These are phyloP conservation scores for Komagataella ulmi DNA, from an alignment of 805 yeast species.

Conservation along the genomic window DNA sequence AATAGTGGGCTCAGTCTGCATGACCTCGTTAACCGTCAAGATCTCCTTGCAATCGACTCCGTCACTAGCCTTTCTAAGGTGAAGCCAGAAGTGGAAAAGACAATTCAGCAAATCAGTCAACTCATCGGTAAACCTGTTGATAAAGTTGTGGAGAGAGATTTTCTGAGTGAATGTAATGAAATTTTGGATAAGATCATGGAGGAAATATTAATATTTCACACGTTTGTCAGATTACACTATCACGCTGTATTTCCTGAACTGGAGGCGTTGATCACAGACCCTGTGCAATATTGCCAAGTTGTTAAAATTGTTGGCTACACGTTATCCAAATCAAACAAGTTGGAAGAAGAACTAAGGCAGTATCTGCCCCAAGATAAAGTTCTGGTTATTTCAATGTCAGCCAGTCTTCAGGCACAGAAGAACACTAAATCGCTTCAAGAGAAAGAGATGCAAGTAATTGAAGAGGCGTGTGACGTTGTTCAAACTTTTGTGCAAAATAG, in stretches of 20 bases:
- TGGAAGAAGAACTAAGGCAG: constrained; percentile 21
- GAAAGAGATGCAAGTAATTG: constrained; percentile 22
- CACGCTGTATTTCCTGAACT: constrained; percentile 59
- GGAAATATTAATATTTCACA: constrained; percentile 38
- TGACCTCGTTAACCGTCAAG: constrained; percentile 2
- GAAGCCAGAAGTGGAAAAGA: constrained; percentile 10
- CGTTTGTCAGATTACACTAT: constrained; percentile 39
- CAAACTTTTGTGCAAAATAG: constrained; percentile 29
- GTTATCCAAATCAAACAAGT: constrained; percentile 4
- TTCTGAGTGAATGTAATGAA: constrained; percentile 41
- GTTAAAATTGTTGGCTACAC: constrained; percentile 36
- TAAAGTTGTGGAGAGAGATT: constrained; percentile 23
- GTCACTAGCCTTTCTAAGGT: constrained; percentile 13
- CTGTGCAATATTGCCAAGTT: constrained; percentile 46
- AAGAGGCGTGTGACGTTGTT: constrained; percentile 33
- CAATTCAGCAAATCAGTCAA: constrained; percentile 11
- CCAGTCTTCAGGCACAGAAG: constrained; percentile 31
- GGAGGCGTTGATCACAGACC: constrained; percentile 44
- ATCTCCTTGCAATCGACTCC: constrained; percentile 6
- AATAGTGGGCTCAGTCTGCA: neutral
- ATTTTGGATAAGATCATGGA: constrained; percentile 36
- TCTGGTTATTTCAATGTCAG: constrained; percentile 64
- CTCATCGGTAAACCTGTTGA: constrained; percentile 13
- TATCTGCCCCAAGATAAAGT: constrained; percentile 51
- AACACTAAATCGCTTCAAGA: constrained; percentile 10